phyloP scores from a whole-genome alignment of 768 basidiomycete genomes.

The Lactarius deliciosus region DNA sequence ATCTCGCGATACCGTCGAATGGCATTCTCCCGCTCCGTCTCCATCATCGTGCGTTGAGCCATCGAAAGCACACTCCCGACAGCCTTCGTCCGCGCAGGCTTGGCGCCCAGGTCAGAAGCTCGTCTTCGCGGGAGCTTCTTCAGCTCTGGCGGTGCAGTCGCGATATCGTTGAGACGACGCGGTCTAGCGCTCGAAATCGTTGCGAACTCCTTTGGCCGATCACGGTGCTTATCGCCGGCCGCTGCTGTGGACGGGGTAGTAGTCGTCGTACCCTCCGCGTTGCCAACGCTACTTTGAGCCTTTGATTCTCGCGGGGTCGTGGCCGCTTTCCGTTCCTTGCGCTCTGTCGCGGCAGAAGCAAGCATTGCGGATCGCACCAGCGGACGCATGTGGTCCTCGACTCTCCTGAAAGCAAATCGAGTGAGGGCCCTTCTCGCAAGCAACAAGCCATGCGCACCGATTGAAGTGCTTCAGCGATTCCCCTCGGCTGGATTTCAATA shows the following conservation, averaged over 20 bases:
- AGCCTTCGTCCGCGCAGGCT: conserved; percentile 16
- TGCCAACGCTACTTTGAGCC: not conserved
- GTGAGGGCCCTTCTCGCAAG: not conserved
- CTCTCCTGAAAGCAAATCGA: conserved; percentile 49
- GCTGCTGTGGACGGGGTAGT: not conserved
- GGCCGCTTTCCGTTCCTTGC: conserved; percentile 43
- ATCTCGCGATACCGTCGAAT: conserved; percentile 67
- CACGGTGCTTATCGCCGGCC: conserved; percentile 16
- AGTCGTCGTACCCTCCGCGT: too few species aligned
- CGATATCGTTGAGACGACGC: conserved; percentile 69
- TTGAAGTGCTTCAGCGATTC: conserved; percentile 79
- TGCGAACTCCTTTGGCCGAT: conserved; percentile 48
- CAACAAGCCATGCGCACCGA: conserved; percentile 44
- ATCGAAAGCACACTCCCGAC: conserved; percentile 56
- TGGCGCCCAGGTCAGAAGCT: conserved; percentile 30
- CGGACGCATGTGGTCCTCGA: conserved; percentile 70
- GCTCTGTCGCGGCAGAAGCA: conserved; percentile 50
- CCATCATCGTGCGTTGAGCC: conserved; percentile 77
- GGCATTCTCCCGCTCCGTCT: conserved; percentile 66
- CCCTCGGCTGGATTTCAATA: conserved; percentile 53
- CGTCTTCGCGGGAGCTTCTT: conserved; percentile 52
- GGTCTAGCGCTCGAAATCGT: conserved; percentile 53
- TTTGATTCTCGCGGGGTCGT: conserved; percentile 23
- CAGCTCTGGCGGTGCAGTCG: conserved; percentile 63
- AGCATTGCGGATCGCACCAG: conserved; percentile 61